Percentiles rank a stretch among this genome's conserved stretches.
Evolutionary conservation across 768 basidiomycete genomes (phyloP).

Genomic region (Termitomyces sp.): DNA sequence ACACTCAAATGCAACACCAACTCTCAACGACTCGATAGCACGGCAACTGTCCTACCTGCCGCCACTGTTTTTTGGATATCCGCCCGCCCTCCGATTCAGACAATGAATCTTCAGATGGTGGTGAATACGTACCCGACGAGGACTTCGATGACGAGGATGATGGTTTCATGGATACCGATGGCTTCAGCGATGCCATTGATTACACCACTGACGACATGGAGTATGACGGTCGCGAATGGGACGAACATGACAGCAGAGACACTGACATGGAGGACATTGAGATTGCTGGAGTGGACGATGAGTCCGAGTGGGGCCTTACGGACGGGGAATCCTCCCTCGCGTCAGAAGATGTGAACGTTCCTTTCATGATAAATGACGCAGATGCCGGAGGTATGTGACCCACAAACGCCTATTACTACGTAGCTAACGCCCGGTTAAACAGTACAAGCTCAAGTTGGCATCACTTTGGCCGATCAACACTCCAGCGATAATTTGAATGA

Average conservation of each 20-base stretch:
- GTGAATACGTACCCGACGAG: conserved; percentile 55
- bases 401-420: not conserved
- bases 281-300: conserved; percentile 19
- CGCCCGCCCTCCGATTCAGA: conserved; percentile 46
- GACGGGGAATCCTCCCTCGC: conserved; percentile 32
- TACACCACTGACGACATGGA: conserved; percentile 38
- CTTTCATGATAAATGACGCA: conserved; percentile 10
- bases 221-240: conserved; percentile 16
- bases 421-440: not conserved
- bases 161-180: conserved; percentile 36
- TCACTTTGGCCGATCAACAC: conserved; percentile 3
- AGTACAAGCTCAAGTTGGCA: not conserved
- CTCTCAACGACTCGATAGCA: conserved; percentile 35
- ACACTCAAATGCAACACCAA: not conserved
- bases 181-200: conserved; percentile 30
- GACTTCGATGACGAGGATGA: conserved; percentile 50
- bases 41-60: conserved; percentile 67
- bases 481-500: conserved; percentile 2
- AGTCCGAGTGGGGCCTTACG: conserved; percentile 34
- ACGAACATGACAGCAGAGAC: conserved; percentile 12
- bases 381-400: conserved; percentile 15
- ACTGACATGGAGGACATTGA: conserved; percentile 15
- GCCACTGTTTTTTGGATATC: conserved; percentile 53
- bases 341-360: conserved; percentile 15
- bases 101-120: conserved; percentile 61